These are phyloP conservation scores for Tetrahymena malaccensis DNA, from an alignment of 73 alveolate genomes.

Conservation along the genomic window DNA sequence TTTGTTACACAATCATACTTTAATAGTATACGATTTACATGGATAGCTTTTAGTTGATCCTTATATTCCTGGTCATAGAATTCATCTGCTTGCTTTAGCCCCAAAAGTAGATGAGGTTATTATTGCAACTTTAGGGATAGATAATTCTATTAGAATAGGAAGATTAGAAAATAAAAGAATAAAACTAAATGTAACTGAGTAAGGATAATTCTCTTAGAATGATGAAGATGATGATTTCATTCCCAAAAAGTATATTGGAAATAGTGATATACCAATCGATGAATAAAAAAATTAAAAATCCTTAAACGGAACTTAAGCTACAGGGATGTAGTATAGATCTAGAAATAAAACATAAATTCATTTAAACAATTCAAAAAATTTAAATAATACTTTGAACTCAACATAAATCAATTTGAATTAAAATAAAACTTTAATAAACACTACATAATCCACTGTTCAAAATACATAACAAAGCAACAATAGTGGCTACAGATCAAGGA, in stretches of 20 bases:
- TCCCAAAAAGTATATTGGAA: background rate
- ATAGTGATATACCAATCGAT: background rate
- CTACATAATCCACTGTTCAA: background rate
- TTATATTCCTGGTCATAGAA: background rate
- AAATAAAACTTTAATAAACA: background rate
- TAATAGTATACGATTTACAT: background rate
- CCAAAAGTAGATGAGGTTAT: background rate
- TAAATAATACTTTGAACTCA: background rate
- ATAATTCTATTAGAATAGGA: background rate
- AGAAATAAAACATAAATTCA: background rate
- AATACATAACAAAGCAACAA: background rate
- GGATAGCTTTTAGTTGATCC: background rate
- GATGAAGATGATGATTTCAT: background rate
- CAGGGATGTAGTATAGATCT: background rate
- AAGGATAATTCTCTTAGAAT: background rate
- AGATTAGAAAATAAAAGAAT: background rate
- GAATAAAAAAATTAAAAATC: background rate
- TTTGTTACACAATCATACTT: background rate
- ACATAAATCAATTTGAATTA: background rate
- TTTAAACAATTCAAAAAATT: background rate
- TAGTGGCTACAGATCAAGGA: background rate
- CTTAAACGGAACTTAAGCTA: background rate
- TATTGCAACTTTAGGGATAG: background rate
- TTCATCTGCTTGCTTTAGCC: background rate
- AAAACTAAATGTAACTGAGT: background rate